Evolutionary conservation across 176 grass and related monocot genomes (phyloP).

Genomic region (Sorghum bicolor): DNA sequence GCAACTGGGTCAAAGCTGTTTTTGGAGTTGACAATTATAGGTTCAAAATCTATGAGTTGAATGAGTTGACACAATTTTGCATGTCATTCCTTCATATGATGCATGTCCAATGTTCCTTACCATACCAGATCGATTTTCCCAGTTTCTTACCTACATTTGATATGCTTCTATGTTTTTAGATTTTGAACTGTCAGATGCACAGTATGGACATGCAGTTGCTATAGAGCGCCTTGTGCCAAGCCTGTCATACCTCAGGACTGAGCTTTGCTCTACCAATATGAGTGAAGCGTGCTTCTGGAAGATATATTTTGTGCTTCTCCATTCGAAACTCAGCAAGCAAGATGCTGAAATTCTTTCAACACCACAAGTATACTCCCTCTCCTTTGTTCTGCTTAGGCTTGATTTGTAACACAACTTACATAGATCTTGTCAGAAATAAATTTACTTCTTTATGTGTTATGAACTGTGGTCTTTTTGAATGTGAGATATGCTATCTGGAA

Average conservation of each 20-base stretch:
- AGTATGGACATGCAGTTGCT: constrained; percentile 59
- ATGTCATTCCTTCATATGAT: constrained; percentile 6
- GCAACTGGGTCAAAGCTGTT: not conserved
- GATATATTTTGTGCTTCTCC: constrained; percentile 80
- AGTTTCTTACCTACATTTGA: constrained; percentile 19
- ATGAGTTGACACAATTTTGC: not conserved
- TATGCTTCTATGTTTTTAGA: constrained; percentile 33
- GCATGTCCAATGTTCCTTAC: not conserved
- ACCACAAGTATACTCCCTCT: constrained; percentile 40
- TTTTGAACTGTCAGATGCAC: constrained; percentile 71
- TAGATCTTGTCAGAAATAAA: constrained; percentile 5
- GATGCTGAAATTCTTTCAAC: constrained; percentile 65
- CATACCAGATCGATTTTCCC: not conserved
- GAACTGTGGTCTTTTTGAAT: constrained; percentile 1
- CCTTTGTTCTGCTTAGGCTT: constrained; percentile 9
- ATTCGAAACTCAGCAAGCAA: constrained; percentile 55
- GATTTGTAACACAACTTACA: not conserved
- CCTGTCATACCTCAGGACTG: constrained; percentile 53
- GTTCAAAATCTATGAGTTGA: not conserved
- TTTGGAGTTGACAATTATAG: constrained; percentile 16
- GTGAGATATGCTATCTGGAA: not conserved
- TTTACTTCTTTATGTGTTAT: not conserved
- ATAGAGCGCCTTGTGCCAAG: constrained; percentile 59
- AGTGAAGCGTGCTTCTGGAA: constrained; percentile 80
- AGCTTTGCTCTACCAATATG: constrained; percentile 67